A percentile compares a stretch with the other conserved stretches of the same genome.
Conservation (phyloP, 306 rosid genomes). For the Casuarina glauca region DNA sequence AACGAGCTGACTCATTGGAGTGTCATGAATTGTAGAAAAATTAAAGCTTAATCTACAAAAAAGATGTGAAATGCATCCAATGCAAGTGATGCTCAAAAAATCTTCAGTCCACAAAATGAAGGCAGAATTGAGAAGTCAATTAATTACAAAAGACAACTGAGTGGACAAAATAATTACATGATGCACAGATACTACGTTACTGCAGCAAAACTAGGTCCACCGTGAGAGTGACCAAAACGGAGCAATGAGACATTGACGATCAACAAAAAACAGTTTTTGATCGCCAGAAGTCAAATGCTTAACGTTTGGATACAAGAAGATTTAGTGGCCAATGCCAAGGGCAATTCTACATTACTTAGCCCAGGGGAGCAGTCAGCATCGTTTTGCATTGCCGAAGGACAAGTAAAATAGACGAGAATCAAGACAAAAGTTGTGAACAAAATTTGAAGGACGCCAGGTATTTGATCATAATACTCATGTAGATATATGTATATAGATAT, state of each 20-base stretch:
- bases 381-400: background rate
- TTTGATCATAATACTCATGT: background rate
- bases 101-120: constrained; percentile 1
- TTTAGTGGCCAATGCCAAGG: background rate
- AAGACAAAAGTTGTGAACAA: background rate
- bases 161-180: background rate
- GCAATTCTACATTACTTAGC: background rate
- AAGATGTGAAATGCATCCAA: background rate
- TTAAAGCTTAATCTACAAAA: background rate
- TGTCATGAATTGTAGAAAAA: constrained; percentile 9
- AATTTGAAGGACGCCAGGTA: background rate
- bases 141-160: background rate
- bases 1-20: background rate
- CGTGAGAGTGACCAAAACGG: background rate
- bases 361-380: background rate
- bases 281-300: background rate
- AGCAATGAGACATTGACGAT: background rate
- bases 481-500: too few species aligned
- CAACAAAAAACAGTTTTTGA: background rate
- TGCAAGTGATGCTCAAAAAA: background rate
- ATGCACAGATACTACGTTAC: background rate
- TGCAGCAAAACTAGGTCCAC: background rate
- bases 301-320: background rate
- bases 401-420: background rate
- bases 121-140: background rate